Conservation (phyloP, 768 basidiomycete species). For the Collybia nuda region DNA sequence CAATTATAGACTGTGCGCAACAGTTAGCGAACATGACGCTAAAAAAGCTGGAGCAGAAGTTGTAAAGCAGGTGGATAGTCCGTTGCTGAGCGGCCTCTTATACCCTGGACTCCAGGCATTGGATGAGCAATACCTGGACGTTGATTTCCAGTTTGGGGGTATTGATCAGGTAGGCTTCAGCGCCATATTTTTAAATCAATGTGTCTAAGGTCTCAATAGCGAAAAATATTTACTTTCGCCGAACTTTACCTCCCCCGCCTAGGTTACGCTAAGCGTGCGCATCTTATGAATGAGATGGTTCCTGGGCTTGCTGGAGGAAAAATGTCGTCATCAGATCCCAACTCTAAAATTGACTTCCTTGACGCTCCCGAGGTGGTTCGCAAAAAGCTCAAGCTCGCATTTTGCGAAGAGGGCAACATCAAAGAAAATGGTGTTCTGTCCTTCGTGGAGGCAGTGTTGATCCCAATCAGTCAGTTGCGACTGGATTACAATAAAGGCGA, state of each 20-base stretch:
- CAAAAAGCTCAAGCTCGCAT: conserved; percentile 88
- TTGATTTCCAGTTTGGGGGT: conserved; percentile 98
- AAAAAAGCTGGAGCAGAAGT: conserved; percentile 99
- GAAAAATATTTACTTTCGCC: conserved; percentile 98
- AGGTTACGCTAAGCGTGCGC: conserved; percentile 92
- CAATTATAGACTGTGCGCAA: conserved; percentile 90
- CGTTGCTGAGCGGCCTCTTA: conserved; percentile 85
- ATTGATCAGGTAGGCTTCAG: conserved; percentile 79
- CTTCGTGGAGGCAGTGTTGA: conserved; percentile 84
- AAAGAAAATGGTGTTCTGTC: conserved; percentile 87
- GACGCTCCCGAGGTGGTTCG: conserved; percentile 82
- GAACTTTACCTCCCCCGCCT: conserved; percentile 92
- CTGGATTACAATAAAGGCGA: conserved; percentile 56
- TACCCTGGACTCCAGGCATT: conserved; percentile 97
- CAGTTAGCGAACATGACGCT: conserved; percentile 92
- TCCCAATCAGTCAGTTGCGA: conserved; percentile 80
- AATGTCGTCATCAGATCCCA: conserved; percentile 97
- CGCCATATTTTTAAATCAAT: conserved; percentile 1
- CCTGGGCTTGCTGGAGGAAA: conserved; percentile 93
- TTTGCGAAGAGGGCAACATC: conserved; percentile 91
- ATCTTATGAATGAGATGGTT: conserved; percentile 98
- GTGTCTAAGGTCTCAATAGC: conserved; percentile 40
- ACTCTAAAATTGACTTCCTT: conserved; percentile 98
- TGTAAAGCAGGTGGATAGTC: conserved; percentile 95
- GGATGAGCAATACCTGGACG: conserved; percentile 94